phyloP scores from a whole-genome alignment of 2,329 filamentous ascomycete genomes.

The Rutstroemia sp. region DNA sequence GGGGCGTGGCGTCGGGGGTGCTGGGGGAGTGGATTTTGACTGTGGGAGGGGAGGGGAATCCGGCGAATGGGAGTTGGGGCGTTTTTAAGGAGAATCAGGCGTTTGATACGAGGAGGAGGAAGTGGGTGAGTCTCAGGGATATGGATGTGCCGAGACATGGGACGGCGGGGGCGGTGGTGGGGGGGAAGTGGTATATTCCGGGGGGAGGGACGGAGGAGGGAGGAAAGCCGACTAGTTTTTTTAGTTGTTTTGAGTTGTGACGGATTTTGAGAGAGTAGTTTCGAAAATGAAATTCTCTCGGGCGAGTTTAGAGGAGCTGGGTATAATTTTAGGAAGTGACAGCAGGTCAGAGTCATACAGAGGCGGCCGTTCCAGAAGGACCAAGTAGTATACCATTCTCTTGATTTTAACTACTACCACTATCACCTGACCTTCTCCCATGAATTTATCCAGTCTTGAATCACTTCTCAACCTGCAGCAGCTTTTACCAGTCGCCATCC shows the following conservation, averaged over 20 bases:
- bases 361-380: too few relatives aligned
- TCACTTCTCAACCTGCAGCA: too few relatives aligned
- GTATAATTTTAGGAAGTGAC: too few relatives aligned
- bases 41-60: slow-evolving; percentile 34
- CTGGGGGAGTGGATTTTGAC: slow-evolving; percentile 29
- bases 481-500: too few relatives aligned
- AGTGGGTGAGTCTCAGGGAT: slow-evolving; percentile 19
- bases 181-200: slow-evolving; percentile 29
- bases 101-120: slow-evolving; percentile 26
- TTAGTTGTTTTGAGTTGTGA: slow-evolving; percentile 8
- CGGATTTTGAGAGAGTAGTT: too few relatives aligned
- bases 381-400: too few relatives aligned
- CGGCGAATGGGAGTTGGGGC: slow-evolving; percentile 11
- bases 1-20: slow-evolving; percentile 27
- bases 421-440: too few relatives aligned
- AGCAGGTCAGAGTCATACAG: too few relatives aligned
- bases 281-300: too few relatives aligned
- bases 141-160: slow-evolving; percentile 33
- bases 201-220: slow-evolving; percentile 27
- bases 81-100: slow-evolving; percentile 29
- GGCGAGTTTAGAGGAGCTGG: too few relatives aligned
- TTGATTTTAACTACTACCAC: too few relatives aligned
- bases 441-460: too few relatives aligned
- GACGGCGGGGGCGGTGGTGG: slow-evolving; percentile 26
- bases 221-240: background rate